Conservation (phyloP, 768 basidiomycete genomes). For the Lactarius pseudohatsudake region DNA sequence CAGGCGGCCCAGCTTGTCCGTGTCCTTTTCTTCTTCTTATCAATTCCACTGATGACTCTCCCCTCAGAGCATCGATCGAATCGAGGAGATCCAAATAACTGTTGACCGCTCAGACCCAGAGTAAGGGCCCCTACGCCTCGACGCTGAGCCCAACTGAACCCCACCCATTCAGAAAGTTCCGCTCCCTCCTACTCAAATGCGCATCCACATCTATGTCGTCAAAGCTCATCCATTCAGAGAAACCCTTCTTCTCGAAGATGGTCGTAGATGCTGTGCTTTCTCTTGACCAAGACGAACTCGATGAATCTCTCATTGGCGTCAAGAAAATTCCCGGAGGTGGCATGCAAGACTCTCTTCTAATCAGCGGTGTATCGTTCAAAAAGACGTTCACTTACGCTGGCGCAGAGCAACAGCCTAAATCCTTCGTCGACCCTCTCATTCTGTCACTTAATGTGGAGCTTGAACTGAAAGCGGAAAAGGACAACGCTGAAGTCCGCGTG, state of each 20-base stretch:
- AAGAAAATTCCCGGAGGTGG: constrained; percentile 98
- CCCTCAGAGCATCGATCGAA: constrained; percentile 74
- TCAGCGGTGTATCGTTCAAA: constrained; percentile 95
- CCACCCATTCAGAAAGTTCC: constrained; percentile 69
- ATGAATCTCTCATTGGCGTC: constrained; percentile 94
- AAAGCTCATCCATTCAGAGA: constrained; percentile 97
- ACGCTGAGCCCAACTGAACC: neutral
- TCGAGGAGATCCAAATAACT: constrained; percentile 85
- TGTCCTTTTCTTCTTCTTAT: constrained; percentile 27
- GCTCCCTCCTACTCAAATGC: constrained; percentile 90
- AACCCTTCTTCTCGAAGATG: constrained; percentile 98
- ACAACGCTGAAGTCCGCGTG: constrained; percentile 97
- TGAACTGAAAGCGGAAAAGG: constrained; percentile 98
- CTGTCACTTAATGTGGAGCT: constrained; percentile 96
- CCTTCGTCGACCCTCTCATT: constrained; percentile 84
- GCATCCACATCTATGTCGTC: constrained; percentile 99
- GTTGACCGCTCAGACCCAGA: constrained; percentile 89
- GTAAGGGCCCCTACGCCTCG: constrained; percentile 48
- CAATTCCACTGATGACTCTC: constrained; percentile 10
- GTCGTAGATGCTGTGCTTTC: constrained; percentile 95
- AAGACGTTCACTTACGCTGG: constrained; percentile 99
- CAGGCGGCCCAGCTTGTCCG: constrained; percentile 82
- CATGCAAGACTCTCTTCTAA: constrained; percentile 91
- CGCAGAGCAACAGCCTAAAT: constrained; percentile 97
- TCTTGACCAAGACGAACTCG: constrained; percentile 89